Base-by-base conservation (phyloP, 495 filamentous ascomycete species). In the Aspergillus funiculosus region DNA sequence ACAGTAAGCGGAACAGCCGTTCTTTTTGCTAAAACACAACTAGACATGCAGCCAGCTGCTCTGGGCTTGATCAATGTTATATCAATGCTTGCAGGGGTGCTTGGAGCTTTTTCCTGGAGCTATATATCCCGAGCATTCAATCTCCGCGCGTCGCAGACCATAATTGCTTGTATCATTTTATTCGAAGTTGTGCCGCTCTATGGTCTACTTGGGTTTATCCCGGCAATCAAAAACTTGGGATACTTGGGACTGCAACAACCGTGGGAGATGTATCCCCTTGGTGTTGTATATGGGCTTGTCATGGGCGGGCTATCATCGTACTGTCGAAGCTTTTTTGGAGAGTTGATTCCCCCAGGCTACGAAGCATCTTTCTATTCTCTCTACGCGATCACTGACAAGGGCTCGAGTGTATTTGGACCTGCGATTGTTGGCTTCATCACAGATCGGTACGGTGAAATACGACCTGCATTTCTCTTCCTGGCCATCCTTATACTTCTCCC, bases 361-460 rank as follows among this genome's bases (percentile, higher is more conserved):
- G 92, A 98, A 67, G 89, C 92, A 2, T 88, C 92, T 0, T 98
- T 98, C 60, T 98, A 91, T 62, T 89, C 92, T 0, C 76, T 98
- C 1, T 98, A 95, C 54, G 91, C 92, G 4, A 95, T 98, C 49
- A 98, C 92, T 10, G 92, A 98, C 58, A 98, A 98, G 64, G 92
- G 92, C 15, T 92, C 86, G 5, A 92, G 86, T 58, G 72, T 98
- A 13, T 95, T 98, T 60, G 92, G 92, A 0, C 92, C 92, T 4
- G 83, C 87, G 2, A 91, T 98, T 57, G 94, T 97, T 1, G 92
- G 92, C 3, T 78, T 80, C 0, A 89, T 98, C 46, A 95, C 92
- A 10, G 90, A 96, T 57, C 79, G 74, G 11, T 87, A 86, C 43
- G 92, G 92, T 1, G 83, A 90, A 51, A 97, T 98, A 47, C 72